phyloP scores from a whole-genome alignment of 441 rosid genomes.

The Populus tomentosa region DNA sequence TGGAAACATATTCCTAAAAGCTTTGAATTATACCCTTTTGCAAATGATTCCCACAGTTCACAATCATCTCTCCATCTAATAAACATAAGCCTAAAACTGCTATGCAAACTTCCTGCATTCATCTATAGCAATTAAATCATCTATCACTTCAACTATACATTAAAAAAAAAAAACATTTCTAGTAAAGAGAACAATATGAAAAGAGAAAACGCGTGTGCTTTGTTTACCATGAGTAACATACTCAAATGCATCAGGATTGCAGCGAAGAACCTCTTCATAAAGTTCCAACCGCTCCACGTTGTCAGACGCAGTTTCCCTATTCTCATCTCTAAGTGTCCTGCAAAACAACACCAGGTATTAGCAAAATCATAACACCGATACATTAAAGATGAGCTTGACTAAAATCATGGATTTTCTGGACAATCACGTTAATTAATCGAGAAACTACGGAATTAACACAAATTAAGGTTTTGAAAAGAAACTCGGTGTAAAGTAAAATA shows the following conservation, averaged over 20 bases:
- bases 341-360: constrained; percentile 9
- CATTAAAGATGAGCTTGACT: background rate
- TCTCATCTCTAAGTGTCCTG: constrained; percentile 73
- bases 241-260: constrained; percentile 80
- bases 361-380: background rate
- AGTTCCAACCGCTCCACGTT: constrained; percentile 53
- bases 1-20: background rate
- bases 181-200: background rate
- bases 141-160: background rate
- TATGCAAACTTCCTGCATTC: background rate
- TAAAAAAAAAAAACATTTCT: background rate
- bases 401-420: background rate
- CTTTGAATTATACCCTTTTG: background rate
- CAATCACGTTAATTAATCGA: too few species aligned
- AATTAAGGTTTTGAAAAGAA: background rate
- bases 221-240: constrained; percentile 73
- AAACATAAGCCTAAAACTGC: background rate
- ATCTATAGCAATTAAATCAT: background rate
- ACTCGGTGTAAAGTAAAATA: background rate
- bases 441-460: background rate
- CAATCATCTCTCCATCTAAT: background rate
- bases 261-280: constrained; percentile 62
- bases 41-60: background rate
- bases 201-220: constrained; percentile 33
- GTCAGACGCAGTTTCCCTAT: constrained; percentile 27